Percentiles rank a stretch among this genome's conserved stretches.
Conservation (phyloP, 1,284 basidiomycete genomes). For the Leccinum griseonigrum region DNA sequence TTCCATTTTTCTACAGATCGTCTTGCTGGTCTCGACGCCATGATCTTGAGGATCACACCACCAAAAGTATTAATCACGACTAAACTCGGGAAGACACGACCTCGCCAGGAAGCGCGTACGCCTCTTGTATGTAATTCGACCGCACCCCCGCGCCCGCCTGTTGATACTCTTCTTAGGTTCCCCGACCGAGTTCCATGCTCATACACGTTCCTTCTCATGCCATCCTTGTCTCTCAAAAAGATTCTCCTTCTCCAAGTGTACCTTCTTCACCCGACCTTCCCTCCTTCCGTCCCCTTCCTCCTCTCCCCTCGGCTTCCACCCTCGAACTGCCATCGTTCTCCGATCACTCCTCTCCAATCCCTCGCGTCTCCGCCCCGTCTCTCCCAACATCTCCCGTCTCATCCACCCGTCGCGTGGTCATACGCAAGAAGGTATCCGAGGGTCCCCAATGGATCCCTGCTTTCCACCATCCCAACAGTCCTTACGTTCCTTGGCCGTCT, state of each 20-base stretch:
- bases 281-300: slow-evolving; percentile 32
- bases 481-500: slow-evolving; percentile 46
- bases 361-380: slow-evolving; percentile 9
- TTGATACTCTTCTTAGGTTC: slow-evolving; percentile 20
- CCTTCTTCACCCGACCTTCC: slow-evolving; percentile 16
- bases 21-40: slow-evolving; percentile 42
- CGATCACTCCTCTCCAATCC: slow-evolving; percentile 17
- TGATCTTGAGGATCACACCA: slow-evolving; percentile 36
- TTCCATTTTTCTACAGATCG: slow-evolving; percentile 36
- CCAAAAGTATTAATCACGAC: slow-evolving; percentile 31
- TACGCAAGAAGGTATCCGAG: slow-evolving; percentile 22
- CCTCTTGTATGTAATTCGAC: slow-evolving; percentile 32
- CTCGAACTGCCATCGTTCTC: slow-evolving; percentile 40
- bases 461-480: slow-evolving; percentile 46
- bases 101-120: slow-evolving; percentile 16
- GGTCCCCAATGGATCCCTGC: slow-evolving; percentile 37
- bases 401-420: slow-evolving; percentile 13
- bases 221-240: slow-evolving; percentile 6
- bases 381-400: slow-evolving; percentile 15
- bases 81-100: slow-evolving; percentile 24
- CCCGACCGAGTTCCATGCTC: slow-evolving; percentile 20
- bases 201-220: slow-evolving; percentile 17
- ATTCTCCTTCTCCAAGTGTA: slow-evolving; percentile 1
- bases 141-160: slow-evolving; percentile 1
- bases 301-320: slow-evolving; percentile 36